Evolutionary conservation across 2,329 filamentous ascomycete species (phyloP).

Genomic region (Thielaviopsis punctulata): DNA sequence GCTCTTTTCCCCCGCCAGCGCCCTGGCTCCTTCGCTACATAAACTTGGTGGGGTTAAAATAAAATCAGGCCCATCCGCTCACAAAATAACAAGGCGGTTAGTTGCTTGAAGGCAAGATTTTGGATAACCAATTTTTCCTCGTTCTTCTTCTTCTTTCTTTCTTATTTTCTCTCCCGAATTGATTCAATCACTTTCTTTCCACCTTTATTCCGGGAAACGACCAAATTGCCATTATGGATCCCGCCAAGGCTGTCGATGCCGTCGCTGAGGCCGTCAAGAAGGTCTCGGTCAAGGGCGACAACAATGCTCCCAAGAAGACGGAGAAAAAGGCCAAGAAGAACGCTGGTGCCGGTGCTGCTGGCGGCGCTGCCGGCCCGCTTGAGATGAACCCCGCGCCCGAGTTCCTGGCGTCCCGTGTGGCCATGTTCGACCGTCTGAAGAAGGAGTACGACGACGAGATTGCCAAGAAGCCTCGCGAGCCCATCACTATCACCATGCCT

Average conservation of each 20-base stretch:
- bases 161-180: not conserved
- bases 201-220: not conserved
- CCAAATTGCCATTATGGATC: conserved; percentile 26
- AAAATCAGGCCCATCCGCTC: not conserved
- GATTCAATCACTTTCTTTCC: not conserved
- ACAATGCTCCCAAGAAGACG: conserved; percentile 21
- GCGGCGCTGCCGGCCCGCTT: conserved; percentile 24
- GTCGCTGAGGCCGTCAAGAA: conserved; percentile 43
- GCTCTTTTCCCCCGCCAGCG: not conserved
- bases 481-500: conserved; percentile 56
- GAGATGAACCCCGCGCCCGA: conserved; percentile 43
- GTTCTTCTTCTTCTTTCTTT: not conserved
- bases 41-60: not conserved
- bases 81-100: not conserved
- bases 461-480: conserved; percentile 49
- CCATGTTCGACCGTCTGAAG: conserved; percentile 63
- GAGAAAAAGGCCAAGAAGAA: conserved; percentile 33
- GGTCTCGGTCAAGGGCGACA: conserved; percentile 32
- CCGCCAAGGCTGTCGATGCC: conserved; percentile 29
- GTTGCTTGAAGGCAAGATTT: not conserved
- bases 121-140: not conserved
- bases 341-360: conserved; percentile 20
- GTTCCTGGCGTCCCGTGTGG: conserved; percentile 69
- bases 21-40: not conserved
- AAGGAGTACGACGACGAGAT: conserved; percentile 65